These are phyloP conservation scores for Melastoma candidum DNA, from an alignment of 441 rosid species.

Conservation along the genomic window DNA sequence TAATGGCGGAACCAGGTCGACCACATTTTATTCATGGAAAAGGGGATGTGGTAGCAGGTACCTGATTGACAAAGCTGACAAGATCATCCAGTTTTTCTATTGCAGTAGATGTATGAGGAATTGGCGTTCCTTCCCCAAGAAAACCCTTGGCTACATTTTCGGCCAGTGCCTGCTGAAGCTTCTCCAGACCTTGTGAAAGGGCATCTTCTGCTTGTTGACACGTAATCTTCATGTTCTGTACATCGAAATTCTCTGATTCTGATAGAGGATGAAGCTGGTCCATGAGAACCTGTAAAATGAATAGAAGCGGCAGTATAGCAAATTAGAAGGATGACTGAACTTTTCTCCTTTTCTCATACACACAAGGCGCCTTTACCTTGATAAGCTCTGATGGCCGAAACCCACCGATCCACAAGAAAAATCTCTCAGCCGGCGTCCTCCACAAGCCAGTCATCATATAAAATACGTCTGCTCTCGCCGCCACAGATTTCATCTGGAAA, in stretches of 20 bases:
- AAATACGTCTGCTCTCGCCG: constrained; percentile 53
- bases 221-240: constrained; percentile 46
- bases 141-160: constrained; percentile 53
- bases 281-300: constrained; percentile 48
- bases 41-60: constrained; percentile 9
- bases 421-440: constrained; percentile 53
- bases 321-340: not conserved
- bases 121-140: constrained; percentile 43
- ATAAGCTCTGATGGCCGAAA: constrained; percentile 66
- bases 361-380: constrained; percentile 27
- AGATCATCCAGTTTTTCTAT: constrained; percentile 64
- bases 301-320: not conserved
- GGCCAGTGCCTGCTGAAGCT: constrained; percentile 57
- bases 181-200: constrained; percentile 85
- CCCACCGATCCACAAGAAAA: constrained; percentile 66
- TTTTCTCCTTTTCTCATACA: not conserved
- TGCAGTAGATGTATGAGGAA: constrained; percentile 53
- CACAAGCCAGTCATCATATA: constrained; percentile 60
- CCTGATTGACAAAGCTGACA: constrained; percentile 79
- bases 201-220: constrained; percentile 98
- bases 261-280: constrained; percentile 63
- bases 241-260: constrained; percentile 51
- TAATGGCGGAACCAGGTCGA: not conserved
- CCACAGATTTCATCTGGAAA: constrained; percentile 51
- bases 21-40: not conserved